These are phyloP conservation scores for Elaeis guineensis DNA, from an alignment of 176 grass and related monocot species.

Conservation along the genomic window DNA sequence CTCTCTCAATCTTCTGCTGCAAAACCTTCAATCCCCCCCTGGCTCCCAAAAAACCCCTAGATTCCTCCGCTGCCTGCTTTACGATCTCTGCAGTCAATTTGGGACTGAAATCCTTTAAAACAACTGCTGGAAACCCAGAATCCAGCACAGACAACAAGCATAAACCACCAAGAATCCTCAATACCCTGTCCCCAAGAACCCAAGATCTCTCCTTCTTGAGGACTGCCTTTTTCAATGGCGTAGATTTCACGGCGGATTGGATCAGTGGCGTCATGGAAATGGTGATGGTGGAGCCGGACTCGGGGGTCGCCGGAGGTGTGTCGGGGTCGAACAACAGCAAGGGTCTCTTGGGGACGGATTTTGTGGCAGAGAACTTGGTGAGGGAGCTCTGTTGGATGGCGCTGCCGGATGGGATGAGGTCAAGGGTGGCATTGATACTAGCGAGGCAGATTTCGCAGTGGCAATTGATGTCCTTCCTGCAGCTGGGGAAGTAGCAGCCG, in stretches of 20 bases:
- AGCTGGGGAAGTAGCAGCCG: conserved; percentile 54
- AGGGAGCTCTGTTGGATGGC: conserved; percentile 35
- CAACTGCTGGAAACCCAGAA: conserved; percentile 37
- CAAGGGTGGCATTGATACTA: conserved; percentile 80
- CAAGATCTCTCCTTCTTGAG: neutral
- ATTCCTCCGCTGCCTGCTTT: conserved; percentile 26
- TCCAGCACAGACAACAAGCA: conserved; percentile 49
- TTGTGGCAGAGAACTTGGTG: conserved; percentile 11
- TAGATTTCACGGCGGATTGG: conserved; percentile 40
- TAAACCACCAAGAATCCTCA: conserved; percentile 23
- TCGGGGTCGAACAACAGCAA: conserved; percentile 17
- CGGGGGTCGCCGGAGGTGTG: neutral
- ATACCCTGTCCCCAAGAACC: neutral
- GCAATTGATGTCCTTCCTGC: conserved; percentile 90
- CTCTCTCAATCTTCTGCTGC: conserved; percentile 27
- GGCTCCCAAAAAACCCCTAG: conserved; percentile 25
- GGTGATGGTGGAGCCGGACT: conserved; percentile 4
- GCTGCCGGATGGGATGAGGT: conserved; percentile 46
- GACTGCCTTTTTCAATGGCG: neutral
- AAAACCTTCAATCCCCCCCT: conserved; percentile 21
- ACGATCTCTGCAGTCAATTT: conserved; percentile 44
- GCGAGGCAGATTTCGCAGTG: conserved; percentile 79
- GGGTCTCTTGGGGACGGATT: neutral
- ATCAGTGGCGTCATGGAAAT: conserved; percentile 35
- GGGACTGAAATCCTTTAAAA: conserved; percentile 34